These are phyloP conservation scores for Pythium monospermum DNA, from an alignment of 352 stramenopile species.

Conservation along the genomic window DNA sequence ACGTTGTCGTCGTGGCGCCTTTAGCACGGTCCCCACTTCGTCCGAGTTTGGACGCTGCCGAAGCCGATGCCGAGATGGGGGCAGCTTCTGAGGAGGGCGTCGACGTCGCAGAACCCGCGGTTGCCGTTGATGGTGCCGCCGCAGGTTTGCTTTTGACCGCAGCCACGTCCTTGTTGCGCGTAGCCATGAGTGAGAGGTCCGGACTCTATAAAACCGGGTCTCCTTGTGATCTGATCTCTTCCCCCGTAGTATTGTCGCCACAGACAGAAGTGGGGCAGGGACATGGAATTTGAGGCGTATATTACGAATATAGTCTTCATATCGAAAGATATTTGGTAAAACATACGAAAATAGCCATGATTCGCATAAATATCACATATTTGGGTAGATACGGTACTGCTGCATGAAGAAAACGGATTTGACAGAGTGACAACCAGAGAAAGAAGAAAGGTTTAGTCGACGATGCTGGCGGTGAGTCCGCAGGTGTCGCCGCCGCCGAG, in stretches of 20 bases:
- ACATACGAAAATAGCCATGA: constrained; percentile 1
- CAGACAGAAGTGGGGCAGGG: neutral
- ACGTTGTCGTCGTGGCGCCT: neutral
- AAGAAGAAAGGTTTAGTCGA: neutral
- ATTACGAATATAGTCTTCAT: constrained; percentile 4
- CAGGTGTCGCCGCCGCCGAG: constrained; percentile 8
- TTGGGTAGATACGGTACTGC: neutral
- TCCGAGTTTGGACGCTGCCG: no score
- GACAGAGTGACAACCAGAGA: neutral
- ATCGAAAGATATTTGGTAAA: constrained; percentile 1
- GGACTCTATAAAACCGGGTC: no score
- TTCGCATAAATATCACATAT: neutral
- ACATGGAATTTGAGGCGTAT: neutral
- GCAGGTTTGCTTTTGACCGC: constrained; percentile 4
- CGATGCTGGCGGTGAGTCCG: constrained; percentile 16
- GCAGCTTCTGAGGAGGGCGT: no score
- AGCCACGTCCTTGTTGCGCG: constrained; percentile 6
- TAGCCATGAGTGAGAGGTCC: constrained; percentile 4
- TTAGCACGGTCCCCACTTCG: no score
- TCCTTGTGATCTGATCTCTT: neutral
- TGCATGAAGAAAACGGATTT: neutral
- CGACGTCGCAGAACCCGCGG: no score
- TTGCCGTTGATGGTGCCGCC: neutral
- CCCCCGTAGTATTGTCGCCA: constrained; percentile 9
- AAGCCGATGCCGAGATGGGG: no score